Evolutionary conservation across 495 filamentous ascomycete genomes (phyloP).

Genomic region (Pyrenula aspistea): DNA sequence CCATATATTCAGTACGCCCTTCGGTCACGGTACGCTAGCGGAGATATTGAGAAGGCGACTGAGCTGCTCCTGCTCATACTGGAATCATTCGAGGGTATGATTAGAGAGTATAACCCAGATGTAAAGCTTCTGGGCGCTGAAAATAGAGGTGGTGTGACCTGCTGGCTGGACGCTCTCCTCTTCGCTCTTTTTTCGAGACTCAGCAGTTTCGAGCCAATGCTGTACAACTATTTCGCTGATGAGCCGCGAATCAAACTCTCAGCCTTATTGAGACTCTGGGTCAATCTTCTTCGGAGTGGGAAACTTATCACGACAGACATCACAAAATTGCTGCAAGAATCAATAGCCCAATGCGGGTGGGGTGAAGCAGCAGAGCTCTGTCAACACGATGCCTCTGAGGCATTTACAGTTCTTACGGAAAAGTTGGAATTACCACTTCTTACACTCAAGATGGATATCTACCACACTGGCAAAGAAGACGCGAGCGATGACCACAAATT

Average conservation of each 20-base stretch:
- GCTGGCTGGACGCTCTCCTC: conserved; percentile 82
- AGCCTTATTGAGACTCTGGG: conserved; percentile 71
- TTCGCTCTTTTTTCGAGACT: conserved; percentile 94
- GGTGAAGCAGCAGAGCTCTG: conserved; percentile 58
- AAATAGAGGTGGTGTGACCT: conserved; percentile 77
- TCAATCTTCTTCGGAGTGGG: conserved; percentile 79
- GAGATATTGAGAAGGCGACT: conserved; percentile 62
- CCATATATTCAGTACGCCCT: conserved; percentile 64
- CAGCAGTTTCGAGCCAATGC: conserved; percentile 81
- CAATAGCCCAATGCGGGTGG: conserved; percentile 86
- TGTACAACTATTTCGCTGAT: conserved; percentile 54
- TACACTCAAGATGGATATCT: conserved; percentile 88
- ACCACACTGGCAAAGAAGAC: conserved; percentile 76
- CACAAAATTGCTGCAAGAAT: conserved; percentile 68
- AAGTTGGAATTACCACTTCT: conserved; percentile 78
- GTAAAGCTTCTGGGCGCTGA: conserved; percentile 72
- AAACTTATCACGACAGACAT: conserved; percentile 77
- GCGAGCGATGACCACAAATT: conserved; percentile 84
- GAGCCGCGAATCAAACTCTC: conserved; percentile 59
- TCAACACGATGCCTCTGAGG: conserved; percentile 92
- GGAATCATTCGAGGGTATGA: conserved; percentile 68
- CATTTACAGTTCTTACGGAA: conserved; percentile 88
- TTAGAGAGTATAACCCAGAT: conserved; percentile 57
- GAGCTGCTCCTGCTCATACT: conserved; percentile 64
- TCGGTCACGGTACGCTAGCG: conserved; percentile 46